A percentile compares a stretch with the other conserved stretches of the same genome.
phyloP scores from a whole-genome alignment of 139 green algal species.

The Parachlorella kessleri region DNA sequence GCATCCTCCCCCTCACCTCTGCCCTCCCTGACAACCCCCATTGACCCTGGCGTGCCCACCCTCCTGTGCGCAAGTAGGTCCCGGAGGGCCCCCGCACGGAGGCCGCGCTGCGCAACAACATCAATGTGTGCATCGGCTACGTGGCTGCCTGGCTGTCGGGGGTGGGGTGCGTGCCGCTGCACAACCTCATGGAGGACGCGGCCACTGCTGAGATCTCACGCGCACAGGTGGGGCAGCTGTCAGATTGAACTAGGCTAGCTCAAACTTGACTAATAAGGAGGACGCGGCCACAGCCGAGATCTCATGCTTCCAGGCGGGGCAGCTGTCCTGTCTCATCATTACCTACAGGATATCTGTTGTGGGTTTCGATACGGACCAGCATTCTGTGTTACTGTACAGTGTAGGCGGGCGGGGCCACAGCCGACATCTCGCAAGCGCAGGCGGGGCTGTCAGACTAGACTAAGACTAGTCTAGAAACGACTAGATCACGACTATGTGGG shows the following conservation, averaged over 20 bases:
- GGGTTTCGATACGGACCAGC: too few relatives aligned
- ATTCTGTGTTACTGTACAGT: not conserved
- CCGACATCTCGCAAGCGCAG: too few relatives aligned
- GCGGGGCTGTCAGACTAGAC: too few relatives aligned
- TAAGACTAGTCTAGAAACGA: too few relatives aligned
- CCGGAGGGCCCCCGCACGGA: slow-evolving; percentile 49
- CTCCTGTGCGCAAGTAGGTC: not conserved
- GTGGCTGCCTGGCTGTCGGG: slow-evolving; percentile 85
- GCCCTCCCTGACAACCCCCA: not conserved
- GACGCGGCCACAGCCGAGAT: too few relatives aligned
- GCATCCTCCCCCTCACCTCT: too few relatives aligned
- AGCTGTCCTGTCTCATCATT: too few relatives aligned
- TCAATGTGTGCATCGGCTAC: slow-evolving; percentile 76
- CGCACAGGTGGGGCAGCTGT: slow-evolving; percentile 27
- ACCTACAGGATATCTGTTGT: too few relatives aligned
- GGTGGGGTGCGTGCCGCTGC: slow-evolving; percentile 71
- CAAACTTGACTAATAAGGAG: too few relatives aligned
- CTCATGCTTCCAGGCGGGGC: too few relatives aligned
- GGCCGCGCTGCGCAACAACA: slow-evolving; percentile 31
- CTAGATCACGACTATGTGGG: too few relatives aligned
- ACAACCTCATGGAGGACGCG: slow-evolving; percentile 95
- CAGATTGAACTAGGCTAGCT: not conserved
- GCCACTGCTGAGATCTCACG: slow-evolving; percentile 90
- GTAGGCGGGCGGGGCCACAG: too few relatives aligned
- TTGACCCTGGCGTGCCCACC: not conserved